phyloP scores from a whole-genome alignment of 192 early-diverging fungal genomes.

The Dimargaris xerosporica region DNA sequence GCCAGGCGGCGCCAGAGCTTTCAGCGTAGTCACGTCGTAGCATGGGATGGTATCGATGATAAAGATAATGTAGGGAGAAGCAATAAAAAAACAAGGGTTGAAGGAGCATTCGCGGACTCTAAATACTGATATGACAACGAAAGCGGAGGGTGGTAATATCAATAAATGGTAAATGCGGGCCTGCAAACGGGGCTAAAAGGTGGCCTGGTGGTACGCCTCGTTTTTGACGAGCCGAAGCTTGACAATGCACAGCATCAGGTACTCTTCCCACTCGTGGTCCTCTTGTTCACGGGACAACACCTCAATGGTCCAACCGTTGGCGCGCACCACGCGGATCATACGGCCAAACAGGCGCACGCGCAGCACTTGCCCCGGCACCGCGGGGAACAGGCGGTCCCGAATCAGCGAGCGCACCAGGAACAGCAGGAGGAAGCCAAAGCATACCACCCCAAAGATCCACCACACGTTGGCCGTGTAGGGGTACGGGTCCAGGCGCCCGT shows the following conservation, averaged over 20 bases:
- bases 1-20: too few relatives aligned
- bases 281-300: constrained; percentile 27
- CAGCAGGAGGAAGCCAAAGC: constrained; percentile 37
- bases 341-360: constrained; percentile 35
- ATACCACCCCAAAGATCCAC: constrained; percentile 49
- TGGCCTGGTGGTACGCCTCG: constrained; percentile 3
- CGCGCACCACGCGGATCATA: constrained; percentile 28
- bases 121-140: neutral
- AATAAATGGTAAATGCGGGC: neutral
- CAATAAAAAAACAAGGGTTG: neutral
- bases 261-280: constrained; percentile 33
- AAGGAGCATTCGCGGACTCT: neutral
- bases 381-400: constrained; percentile 49
- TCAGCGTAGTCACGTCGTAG: too few relatives aligned
- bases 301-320: constrained; percentile 17
- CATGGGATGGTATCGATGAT: neutral
- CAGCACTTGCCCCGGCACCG: constrained; percentile 40
- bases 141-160: neutral
- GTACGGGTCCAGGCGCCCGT: constrained; percentile 31
- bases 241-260: constrained; percentile 13
- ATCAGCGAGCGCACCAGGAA: constrained; percentile 43
- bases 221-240: constrained; percentile 12
- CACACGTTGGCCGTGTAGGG: constrained; percentile 44
- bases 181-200: neutral
- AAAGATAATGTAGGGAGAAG: neutral